phyloP scores from a whole-genome alignment of 495 filamentous ascomycete genomes.

The Darksidea phi region DNA sequence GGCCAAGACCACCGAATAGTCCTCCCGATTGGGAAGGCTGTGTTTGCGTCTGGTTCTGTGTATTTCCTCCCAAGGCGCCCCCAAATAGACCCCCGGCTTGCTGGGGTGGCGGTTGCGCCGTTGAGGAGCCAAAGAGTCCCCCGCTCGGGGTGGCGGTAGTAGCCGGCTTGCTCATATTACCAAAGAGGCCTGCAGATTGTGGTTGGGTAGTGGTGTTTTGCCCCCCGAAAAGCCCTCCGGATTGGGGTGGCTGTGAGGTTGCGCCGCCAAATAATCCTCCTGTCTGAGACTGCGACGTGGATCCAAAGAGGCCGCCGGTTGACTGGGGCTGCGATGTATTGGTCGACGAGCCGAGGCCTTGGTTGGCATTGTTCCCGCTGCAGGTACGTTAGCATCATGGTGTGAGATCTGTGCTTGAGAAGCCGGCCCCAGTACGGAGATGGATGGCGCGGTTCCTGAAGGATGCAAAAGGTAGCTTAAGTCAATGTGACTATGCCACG shows the following conservation, averaged over 20 bases:
- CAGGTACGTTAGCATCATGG: constrained; percentile 8
- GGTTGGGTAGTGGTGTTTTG: constrained; percentile 36
- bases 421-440: background rate
- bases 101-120: constrained; percentile 48
- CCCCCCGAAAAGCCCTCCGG: constrained; percentile 44
- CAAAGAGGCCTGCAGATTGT: constrained; percentile 46
- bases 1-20: constrained; percentile 42
- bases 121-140: constrained; percentile 54
- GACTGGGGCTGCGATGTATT: constrained; percentile 27
- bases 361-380: constrained; percentile 35
- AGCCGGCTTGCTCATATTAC: constrained; percentile 38
- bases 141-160: constrained; percentile 35
- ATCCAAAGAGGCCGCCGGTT: constrained; percentile 31
- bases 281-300: constrained; percentile 30
- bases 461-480: constrained; percentile 8
- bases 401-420: background rate
- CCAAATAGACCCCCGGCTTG: constrained; percentile 47
- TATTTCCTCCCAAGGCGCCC: constrained; percentile 37
- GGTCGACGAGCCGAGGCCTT: constrained; percentile 26
- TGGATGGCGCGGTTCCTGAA: constrained; percentile 11
- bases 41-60: constrained; percentile 41
- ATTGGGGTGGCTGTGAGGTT: constrained; percentile 49
- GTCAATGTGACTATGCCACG: background rate
- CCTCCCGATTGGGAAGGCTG: constrained; percentile 41
- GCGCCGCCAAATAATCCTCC: constrained; percentile 34